Conservation (phyloP, 2,329 filamentous ascomycete species). For the Paraphoma chrysanthemicola region DNA sequence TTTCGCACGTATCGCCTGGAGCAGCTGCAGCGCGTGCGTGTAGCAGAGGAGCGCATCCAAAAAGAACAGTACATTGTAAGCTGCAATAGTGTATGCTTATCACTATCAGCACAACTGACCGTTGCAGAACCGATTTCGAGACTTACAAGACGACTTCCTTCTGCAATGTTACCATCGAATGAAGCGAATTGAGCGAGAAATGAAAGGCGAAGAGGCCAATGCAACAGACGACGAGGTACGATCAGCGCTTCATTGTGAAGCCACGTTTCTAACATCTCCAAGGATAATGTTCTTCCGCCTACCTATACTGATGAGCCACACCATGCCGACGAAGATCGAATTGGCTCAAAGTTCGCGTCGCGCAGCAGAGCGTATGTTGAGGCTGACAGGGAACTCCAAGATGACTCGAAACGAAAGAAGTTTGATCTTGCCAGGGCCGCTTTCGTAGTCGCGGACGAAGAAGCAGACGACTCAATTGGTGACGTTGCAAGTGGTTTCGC, state of each 20-base stretch:
- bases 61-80: conserved; percentile 46
- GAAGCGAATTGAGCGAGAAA: conserved; percentile 47
- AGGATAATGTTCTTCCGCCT: conserved; percentile 44
- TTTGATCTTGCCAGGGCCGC: conserved; percentile 29
- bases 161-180: conserved; percentile 48
- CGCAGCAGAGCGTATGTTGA: conserved; percentile 51
- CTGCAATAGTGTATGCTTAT: conserved; percentile 1
- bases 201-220: conserved; percentile 42
- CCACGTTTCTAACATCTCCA: conserved; percentile 3
- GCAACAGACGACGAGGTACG: conserved; percentile 52
- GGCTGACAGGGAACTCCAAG: conserved; percentile 44
- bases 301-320: conserved; percentile 38
- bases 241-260: neutral
- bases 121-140: conserved; percentile 38
- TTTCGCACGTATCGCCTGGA: conserved; percentile 47
- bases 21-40: conserved; percentile 44
- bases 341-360: conserved; percentile 47
- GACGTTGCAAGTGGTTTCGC: conserved; percentile 47
- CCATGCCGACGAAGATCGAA: conserved; percentile 31
- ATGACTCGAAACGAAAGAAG: conserved; percentile 31
- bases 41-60: conserved; percentile 44
- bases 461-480: conserved; percentile 41
- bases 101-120: conserved; percentile 11
- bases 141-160: conserved; percentile 42
- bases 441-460: conserved; percentile 39